Evolutionary conservation across 1,139 yeast species (phyloP).

Genomic region (Geotrichum carabidarum): DNA sequence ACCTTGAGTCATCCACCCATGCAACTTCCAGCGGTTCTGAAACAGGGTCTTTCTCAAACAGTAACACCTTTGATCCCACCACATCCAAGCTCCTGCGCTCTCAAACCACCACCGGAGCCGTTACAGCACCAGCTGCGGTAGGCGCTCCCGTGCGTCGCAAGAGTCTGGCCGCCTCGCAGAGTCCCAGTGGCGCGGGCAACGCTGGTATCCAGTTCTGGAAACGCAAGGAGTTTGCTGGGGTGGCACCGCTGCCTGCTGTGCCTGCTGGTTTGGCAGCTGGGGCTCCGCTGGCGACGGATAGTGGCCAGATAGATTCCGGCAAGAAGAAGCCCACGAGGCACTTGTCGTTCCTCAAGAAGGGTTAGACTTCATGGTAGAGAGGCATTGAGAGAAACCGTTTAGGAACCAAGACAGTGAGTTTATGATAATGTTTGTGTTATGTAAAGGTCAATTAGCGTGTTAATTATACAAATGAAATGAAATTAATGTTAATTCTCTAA

Average conservation of each 20-base stretch:
- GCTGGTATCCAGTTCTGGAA: conserved; percentile 12
- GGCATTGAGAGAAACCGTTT: not conserved
- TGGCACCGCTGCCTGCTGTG: not conserved
- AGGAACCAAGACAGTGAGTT: not conserved
- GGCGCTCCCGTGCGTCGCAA: not conserved
- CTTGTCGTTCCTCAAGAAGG: conserved; percentile 17
- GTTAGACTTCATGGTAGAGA: not conserved
- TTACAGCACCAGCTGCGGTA: not conserved
- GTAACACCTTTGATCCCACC: too few relatives aligned
- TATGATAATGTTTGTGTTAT: too few relatives aligned
- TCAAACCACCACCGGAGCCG: not conserved
- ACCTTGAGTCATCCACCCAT: too few relatives aligned
- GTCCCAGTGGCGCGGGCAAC: not conserved
- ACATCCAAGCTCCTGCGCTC: not conserved
- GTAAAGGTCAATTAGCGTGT: too few relatives aligned
- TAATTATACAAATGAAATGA: too few relatives aligned
- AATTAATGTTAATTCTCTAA: too few relatives aligned
- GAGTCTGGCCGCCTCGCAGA: not conserved
- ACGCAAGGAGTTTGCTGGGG: conserved; percentile 1
- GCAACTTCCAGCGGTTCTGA: too few relatives aligned
- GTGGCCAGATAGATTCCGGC: not conserved
- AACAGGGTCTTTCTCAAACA: too few relatives aligned
- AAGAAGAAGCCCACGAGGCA: conserved; percentile 11
- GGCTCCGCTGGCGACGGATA: not conserved
- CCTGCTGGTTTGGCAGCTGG: not conserved